Evolutionary conservation across 2,329 filamentous ascomycete genomes (phyloP).

Genomic region (Coleophoma eucalyptorum): DNA sequence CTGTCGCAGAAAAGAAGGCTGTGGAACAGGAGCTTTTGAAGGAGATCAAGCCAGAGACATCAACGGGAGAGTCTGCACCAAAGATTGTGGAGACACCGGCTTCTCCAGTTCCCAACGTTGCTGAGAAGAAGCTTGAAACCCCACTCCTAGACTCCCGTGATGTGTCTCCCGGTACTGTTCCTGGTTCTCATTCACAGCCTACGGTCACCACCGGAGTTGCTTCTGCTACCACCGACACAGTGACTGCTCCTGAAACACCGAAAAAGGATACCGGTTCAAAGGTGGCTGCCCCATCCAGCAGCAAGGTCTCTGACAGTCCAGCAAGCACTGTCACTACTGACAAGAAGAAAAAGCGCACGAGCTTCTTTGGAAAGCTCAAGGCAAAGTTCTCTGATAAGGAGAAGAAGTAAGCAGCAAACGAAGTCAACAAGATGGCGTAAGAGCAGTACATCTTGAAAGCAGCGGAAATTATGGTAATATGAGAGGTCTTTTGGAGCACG

Average conservation of each 20-base stretch:
- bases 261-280: slow-evolving; percentile 8
- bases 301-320: slow-evolving; percentile 19
- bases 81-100: slow-evolving; percentile 35
- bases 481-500: slow-evolving; percentile 4
- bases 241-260: slow-evolving; percentile 13
- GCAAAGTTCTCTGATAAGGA: slow-evolving; percentile 40
- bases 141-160: slow-evolving; percentile 17
- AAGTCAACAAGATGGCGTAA: neutral
- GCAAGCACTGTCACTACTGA: slow-evolving; percentile 16
- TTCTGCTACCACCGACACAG: slow-evolving; percentile 13
- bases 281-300: slow-evolving; percentile 16
- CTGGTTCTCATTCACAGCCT: slow-evolving; percentile 20
- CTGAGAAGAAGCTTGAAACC: slow-evolving; percentile 3
- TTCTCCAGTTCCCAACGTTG: slow-evolving; percentile 6
- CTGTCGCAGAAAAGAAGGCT: slow-evolving; percentile 70
- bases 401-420: slow-evolving; percentile 13
- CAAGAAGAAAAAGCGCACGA: slow-evolving; percentile 32
- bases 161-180: slow-evolving; percentile 24
- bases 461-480: slow-evolving; percentile 5
- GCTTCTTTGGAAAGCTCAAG: slow-evolving; percentile 41
- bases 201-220: slow-evolving; percentile 20
- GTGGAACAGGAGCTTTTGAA: slow-evolving; percentile 72
- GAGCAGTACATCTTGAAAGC: neutral
- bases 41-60: slow-evolving; percentile 45
- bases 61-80: slow-evolving; percentile 25